These are phyloP conservation scores for Jacaranda mimosifolia DNA, from an alignment of 257 asterid genomes.

Conservation along the genomic window DNA sequence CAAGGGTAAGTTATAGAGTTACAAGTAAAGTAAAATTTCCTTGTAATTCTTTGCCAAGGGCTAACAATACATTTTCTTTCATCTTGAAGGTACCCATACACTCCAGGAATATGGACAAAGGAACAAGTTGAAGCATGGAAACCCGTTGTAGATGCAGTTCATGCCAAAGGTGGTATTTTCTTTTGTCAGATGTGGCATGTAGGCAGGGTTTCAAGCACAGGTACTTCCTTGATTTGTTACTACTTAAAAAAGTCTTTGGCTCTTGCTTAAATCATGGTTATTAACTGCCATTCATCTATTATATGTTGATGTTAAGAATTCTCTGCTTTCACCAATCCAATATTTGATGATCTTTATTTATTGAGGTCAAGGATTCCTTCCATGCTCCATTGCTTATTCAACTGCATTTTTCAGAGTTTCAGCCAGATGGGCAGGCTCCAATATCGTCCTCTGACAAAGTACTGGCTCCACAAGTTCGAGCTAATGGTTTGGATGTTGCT, in stretches of 20 bases:
- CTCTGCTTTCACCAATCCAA: not conserved
- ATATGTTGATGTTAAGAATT: not conserved
- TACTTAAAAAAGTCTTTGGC: not conserved
- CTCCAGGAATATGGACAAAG: constrained; percentile 63
- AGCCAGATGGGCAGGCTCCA: constrained; percentile 79
- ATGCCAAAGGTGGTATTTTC: constrained; percentile 59
- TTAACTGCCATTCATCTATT: not conserved
- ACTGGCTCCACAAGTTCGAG: constrained; percentile 53
- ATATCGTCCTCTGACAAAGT: constrained; percentile 65
- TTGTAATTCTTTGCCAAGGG: not conserved
- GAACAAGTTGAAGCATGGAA: constrained; percentile 63
- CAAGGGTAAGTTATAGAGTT: constrained; percentile 50
- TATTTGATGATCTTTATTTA: not conserved
- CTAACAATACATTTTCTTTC: not conserved
- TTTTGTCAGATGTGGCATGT: constrained; percentile 63
- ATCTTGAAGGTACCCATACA: constrained; percentile 38
- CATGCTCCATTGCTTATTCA: not conserved
- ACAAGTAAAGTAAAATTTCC: not conserved
- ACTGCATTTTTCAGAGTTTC: constrained; percentile 50
- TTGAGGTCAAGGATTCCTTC: too few species aligned
- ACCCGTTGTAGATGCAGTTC: constrained; percentile 61
- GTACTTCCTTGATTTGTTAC: constrained; percentile 28
- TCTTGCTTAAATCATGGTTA: not conserved
- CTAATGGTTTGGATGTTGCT: constrained; percentile 50
- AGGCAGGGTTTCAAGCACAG: constrained; percentile 55